Evolutionary conservation across 495 filamentous ascomycete species (phyloP), one percentile per base, ranked within the genome.

Genomic region (Aspergillus sclerotiicarbonarius): DNA sequence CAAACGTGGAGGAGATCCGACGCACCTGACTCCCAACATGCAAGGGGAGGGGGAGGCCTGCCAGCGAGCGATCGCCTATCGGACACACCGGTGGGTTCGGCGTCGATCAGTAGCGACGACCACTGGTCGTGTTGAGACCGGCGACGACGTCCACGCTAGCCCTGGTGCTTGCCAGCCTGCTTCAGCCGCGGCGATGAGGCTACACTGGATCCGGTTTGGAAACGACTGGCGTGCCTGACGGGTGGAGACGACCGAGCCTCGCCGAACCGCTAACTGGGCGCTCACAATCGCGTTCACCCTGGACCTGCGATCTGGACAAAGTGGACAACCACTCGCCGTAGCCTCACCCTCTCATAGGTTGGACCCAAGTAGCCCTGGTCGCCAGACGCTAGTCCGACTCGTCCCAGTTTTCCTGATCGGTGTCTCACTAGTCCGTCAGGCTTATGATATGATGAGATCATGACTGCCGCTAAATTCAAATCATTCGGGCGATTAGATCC

Each of bases 391-490:
- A 50, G 29, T 31, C 29, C 43, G 43, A 5, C 45, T 41, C 25
- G 12, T 31, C 43, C 53, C 39, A 31, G 13, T 30, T 54, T 31
- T 18, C n/a, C 31, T 37, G 50, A 53, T 41, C 37, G 37, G 25
- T 43, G 32, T 53, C 51, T 53, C 21, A 39, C 51, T 53, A n/a
- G n/a, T 43, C 33, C 37, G 19, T 25, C 47, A 33, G 45, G 43
- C 53, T 21, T 44, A 32, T 54, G 55, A 43, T 29, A 53, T 30
- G 51, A 54, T 65, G 63, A 62, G 59, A 65, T 62, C 63, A 60
- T 62, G 51, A 12, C 51, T 50, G 51, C 6, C 47, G 51, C 53
- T 43, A 53, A 65, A 60, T 60, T 65, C 63, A 65, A 65, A 62
- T 65, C 57, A 65, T 60, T 29, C 37, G 30, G 32, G 33, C 44